Evolutionary conservation across 345 rosid genomes (phyloP).

Genomic region (Linum lewisii): DNA sequence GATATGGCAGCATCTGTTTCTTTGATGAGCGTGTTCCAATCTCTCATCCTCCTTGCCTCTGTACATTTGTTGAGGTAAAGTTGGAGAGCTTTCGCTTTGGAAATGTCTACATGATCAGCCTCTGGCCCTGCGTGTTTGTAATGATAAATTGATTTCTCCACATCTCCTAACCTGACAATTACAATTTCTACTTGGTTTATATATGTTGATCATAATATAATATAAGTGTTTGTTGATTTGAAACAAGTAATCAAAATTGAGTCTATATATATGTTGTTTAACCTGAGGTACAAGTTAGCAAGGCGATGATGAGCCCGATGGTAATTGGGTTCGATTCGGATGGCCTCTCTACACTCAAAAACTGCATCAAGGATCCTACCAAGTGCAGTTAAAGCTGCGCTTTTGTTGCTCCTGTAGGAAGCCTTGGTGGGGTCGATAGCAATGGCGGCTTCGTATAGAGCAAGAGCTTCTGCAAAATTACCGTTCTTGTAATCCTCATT

Average conservation of each 20-base stretch:
- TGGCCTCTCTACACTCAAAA: constrained; percentile 88
- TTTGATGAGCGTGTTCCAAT: constrained; percentile 56
- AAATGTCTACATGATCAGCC: constrained; percentile 60
- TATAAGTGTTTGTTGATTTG: too few species aligned
- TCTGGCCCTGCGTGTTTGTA: constrained; percentile 81
- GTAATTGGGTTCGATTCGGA: constrained; percentile 72
- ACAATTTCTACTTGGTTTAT: too few species aligned
- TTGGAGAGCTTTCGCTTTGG: constrained; percentile 55
- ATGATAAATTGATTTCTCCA: constrained; percentile 75
- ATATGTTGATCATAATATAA: too few species aligned
- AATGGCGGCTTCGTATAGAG: constrained; percentile 90
- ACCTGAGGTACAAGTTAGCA: constrained; percentile 79
- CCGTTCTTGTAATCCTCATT: constrained; percentile 97
- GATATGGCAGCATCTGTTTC: constrained; percentile 48
- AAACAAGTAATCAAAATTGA: too few species aligned
- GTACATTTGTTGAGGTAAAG: constrained; percentile 51
- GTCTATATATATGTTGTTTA: not conserved
- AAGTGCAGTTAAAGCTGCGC: constrained; percentile 80
- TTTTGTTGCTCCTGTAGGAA: constrained; percentile 82
- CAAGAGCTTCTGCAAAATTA: constrained; percentile 74
- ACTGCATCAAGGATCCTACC: constrained; percentile 83
- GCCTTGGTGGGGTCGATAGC: constrained; percentile 80
- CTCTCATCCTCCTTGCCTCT: constrained; percentile 53
- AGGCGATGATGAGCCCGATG: constrained; percentile 92
- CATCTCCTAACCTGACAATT: constrained; percentile 65